Evolutionary conservation across 495 filamentous ascomycete species (phyloP), one percentile per base, ranked within the genome.

Genomic region (Hyaloscypha finlandica): DNA sequence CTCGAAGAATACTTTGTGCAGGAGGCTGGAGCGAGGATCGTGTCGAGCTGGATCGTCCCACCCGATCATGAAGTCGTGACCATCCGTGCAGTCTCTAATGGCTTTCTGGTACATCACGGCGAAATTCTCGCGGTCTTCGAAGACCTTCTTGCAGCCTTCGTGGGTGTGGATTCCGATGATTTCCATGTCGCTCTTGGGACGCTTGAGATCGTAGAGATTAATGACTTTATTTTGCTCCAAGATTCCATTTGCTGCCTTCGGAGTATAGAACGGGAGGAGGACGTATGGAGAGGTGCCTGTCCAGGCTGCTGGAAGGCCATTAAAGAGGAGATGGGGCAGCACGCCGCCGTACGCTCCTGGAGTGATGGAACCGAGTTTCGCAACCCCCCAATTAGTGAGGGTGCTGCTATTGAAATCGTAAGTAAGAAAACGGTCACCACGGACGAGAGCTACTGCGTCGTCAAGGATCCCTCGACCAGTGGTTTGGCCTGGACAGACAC

Each of bases 371-470:
- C 42, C 70, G 91, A 78, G 73, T 88, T 91, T 51, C 81, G 77
- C 62, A 33, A 73, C 77, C 90, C 89, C 64, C 88, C 90, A 97
- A 71, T 91, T 93, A 14, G 93, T 97, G 20, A 97, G 83, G 56
- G 87, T 85, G 30, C 83, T 85, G 0, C 92, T 85, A 48, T 87
- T 89, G 76, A 91, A 94, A 68, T 88, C 85, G 16, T 76, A 74
- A 2, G 92, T 96, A 74, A 94, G 93, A 77, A 94, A 94, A 5
- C 93, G 84, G 75, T 97, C 93, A 9, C 92, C 90, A 45, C 93
- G 86, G 52, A 96, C 92, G 19, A 96, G 80, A 59, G 88, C 86
- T 9, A 93, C 90, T 2, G 93, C 93, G 74, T 97, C 93, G 0
- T 90, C 92, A 6, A 97, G 81, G 60, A 97, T 89, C 2, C 89